A percentile compares a stretch with the other conserved stretches of the same genome.
These are phyloP conservation scores for Paramecium caudatum DNA, from an alignment of 73 alveolate genomes.

Conservation along the genomic window DNA sequence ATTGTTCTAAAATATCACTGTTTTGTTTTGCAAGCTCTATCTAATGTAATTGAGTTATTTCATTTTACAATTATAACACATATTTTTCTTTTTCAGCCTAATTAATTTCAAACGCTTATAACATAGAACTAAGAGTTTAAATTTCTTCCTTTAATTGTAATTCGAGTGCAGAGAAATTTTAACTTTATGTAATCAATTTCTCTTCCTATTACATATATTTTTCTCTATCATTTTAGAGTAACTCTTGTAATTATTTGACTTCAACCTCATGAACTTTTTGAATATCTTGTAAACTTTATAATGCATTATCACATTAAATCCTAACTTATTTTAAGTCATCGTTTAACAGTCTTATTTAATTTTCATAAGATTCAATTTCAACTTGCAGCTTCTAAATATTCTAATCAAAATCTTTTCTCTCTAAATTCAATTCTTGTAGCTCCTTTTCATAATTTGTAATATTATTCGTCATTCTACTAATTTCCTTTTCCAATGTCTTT, in stretches of 20 bases:
- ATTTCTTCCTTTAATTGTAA: too few relatives aligned
- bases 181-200: too few relatives aligned
- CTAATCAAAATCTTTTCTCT: slow-evolving; percentile 2
- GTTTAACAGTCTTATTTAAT: background rate
- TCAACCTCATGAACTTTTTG: background rate
- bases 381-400: background rate
- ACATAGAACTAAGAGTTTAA: too few relatives aligned
- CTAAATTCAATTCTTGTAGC: background rate
- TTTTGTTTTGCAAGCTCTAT: too few relatives aligned
- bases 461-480: background rate
- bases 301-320: background rate
- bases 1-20: too few relatives aligned
- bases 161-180: too few relatives aligned
- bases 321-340: background rate
- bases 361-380: background rate
- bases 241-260: background rate
- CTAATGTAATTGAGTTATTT: too few relatives aligned
- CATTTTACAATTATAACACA: too few relatives aligned
- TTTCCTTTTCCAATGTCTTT: background rate
- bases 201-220: too few relatives aligned
- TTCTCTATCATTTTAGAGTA: background rate
- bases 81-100: too few relatives aligned
- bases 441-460: slow-evolving; percentile 1
- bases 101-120: too few relatives aligned
- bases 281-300: background rate